phyloP scores from a whole-genome alignment of 371 early-diverging fungal genomes.

The Mortierella sp. region DNA sequence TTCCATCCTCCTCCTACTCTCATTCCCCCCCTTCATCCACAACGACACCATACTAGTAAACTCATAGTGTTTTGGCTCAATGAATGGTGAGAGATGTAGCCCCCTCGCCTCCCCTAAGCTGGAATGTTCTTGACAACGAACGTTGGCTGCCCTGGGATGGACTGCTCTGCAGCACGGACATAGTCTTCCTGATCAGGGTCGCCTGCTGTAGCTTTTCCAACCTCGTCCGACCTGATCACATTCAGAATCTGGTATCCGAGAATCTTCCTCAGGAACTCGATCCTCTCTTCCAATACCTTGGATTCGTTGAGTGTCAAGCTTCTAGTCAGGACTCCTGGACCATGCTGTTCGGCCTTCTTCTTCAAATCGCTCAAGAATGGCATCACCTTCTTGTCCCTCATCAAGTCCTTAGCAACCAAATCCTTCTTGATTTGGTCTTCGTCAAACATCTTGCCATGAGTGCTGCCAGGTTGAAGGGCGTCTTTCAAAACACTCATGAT shows the following conservation, averaged over 20 bases:
- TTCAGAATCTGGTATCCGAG: constrained; percentile 57
- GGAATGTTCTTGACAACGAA: constrained; percentile 54
- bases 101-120: too few species aligned
- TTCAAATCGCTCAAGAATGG: constrained; percentile 88
- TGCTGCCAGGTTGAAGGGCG: constrained; percentile 67
- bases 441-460: constrained; percentile 67
- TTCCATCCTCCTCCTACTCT: too few species aligned
- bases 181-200: constrained; percentile 60
- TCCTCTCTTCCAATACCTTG: constrained; percentile 67
- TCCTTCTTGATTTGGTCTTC: constrained; percentile 77
- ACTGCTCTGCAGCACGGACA: constrained; percentile 63
- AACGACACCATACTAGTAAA: too few species aligned
- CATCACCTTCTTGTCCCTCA: constrained; percentile 94
- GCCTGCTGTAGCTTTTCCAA: constrained; percentile 19
- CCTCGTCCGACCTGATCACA: constrained; percentile 60
- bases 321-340: constrained; percentile 84
- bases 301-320: constrained; percentile 83
- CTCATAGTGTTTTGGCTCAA: too few species aligned
- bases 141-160: constrained; percentile 77
- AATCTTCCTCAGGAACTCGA: constrained; percentile 62
- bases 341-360: constrained; percentile 77
- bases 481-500: constrained; percentile 76
- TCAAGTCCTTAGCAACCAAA: constrained; percentile 77
- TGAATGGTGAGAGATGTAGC: too few species aligned
- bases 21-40: too few species aligned